These are phyloP conservation scores for Crucihimalaya himalaica DNA, from an alignment of 345 rosid species.

Conservation along the genomic window DNA sequence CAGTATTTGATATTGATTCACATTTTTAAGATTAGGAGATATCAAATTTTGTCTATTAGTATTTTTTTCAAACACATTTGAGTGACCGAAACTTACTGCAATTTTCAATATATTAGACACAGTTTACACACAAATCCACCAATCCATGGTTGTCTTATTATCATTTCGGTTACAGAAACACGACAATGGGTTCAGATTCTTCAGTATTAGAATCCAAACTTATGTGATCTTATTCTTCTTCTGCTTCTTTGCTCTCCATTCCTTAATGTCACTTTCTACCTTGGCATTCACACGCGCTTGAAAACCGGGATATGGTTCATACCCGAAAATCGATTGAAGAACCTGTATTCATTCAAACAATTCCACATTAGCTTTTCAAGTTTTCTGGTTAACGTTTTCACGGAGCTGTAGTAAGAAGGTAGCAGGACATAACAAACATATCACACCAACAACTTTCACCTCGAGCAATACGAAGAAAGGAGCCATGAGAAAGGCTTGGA, in stretches of 20 bases:
- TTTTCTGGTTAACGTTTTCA: neutral
- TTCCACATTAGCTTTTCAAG: neutral
- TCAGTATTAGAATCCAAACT: conserved; percentile 5
- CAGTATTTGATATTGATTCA: neutral
- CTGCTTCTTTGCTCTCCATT: conserved; percentile 53
- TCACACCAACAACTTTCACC: conserved; percentile 45
- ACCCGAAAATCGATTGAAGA: conserved; percentile 58
- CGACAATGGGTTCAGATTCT: neutral
- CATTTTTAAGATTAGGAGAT: neutral
- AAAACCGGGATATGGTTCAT: conserved; percentile 89
- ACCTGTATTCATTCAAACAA: conserved; percentile 44
- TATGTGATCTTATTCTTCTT: conserved; percentile 45
- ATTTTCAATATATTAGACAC: conserved; percentile 15
- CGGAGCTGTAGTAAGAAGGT: neutral
- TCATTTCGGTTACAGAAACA: neutral
- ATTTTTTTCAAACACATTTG: too few species aligned
- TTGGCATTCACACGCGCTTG: conserved; percentile 60
- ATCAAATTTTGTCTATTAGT: too few species aligned
- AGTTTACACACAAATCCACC: conserved; percentile 13
- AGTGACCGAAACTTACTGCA: neutral
- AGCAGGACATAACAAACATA: neutral
- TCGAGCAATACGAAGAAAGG: conserved; percentile 93
- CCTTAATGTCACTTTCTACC: conserved; percentile 58
- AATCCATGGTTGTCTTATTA: conserved; percentile 15
- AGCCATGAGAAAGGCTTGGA: conserved; percentile 83